Percentiles rank a stretch among this genome's conserved stretches.
These are phyloP conservation scores for Nannochloropsis salina DNA, from an alignment of 108 stramenopile genomes.

Conservation along the genomic window DNA sequence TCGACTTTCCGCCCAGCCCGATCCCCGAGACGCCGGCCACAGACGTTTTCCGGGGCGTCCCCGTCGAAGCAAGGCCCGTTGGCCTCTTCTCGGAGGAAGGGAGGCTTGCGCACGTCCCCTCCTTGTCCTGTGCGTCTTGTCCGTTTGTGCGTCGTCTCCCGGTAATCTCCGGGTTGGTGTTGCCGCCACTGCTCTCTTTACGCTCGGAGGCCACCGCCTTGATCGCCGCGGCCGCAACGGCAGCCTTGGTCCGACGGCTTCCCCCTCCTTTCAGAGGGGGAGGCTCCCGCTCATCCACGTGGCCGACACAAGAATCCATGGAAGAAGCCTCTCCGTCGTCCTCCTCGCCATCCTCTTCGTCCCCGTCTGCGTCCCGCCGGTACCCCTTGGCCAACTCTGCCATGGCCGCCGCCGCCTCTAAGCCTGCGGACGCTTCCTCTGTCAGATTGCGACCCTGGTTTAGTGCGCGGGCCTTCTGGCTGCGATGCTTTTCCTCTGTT, in stretches of 20 bases:
- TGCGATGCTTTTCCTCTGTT: too few relatives aligned
- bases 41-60: too few relatives aligned
- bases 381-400: not conserved
- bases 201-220: not conserved
- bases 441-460: too few relatives aligned
- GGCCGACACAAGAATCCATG: not conserved
- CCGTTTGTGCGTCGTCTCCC: too few relatives aligned
- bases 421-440: too few relatives aligned
- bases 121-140: too few relatives aligned
- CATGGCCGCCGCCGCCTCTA: not conserved
- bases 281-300: not conserved
- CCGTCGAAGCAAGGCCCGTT: too few relatives aligned
- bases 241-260: not conserved
- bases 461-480: too few relatives aligned
- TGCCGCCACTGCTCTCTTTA: not conserved
- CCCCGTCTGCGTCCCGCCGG: slow-evolving; percentile 7
- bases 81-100: too few relatives aligned
- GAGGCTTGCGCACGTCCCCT: too few relatives aligned
- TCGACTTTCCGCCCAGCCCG: not conserved
- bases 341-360: not conserved
- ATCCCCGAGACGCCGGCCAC: not conserved
- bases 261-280: not conserved
- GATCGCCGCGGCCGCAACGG: not conserved
- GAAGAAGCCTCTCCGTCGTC: not conserved
- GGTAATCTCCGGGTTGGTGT: not conserved